These are phyloP conservation scores for Thielaviopsis musarum DNA, from an alignment of 2,329 filamentous ascomycete genomes.

Conservation along the genomic window DNA sequence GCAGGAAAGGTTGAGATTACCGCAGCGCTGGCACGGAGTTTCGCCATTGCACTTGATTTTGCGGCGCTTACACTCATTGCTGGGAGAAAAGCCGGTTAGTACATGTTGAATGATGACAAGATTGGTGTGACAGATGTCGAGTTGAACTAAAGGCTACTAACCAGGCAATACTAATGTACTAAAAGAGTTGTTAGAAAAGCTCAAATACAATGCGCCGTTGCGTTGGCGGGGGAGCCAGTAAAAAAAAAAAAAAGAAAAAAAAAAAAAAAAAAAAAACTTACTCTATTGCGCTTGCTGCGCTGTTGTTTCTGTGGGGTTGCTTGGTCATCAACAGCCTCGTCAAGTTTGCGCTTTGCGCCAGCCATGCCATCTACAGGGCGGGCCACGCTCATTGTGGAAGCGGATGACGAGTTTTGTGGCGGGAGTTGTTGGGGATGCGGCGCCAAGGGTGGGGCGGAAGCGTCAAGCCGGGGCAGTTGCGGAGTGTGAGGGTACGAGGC, in stretches of 20 bases:
- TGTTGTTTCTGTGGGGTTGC: conserved; percentile 28
- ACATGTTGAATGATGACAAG: conserved; percentile 1
- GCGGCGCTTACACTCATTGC: conserved; percentile 58
- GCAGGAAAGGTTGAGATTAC: conserved; percentile 49
- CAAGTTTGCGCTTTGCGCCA: conserved; percentile 19
- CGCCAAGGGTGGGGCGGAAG: neutral
- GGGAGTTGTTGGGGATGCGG: no score
- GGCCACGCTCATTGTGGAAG: no score
- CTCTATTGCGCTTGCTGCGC: conserved; percentile 42
- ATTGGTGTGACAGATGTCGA: neutral
- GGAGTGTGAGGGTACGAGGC: neutral
- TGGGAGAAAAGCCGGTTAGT: conserved; percentile 17
- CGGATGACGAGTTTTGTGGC: no score
- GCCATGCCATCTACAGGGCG: neutral
- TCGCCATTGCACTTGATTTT: conserved; percentile 63
- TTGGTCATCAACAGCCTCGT: conserved; percentile 26
- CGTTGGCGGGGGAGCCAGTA: neutral
- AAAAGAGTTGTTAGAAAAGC: conserved; percentile 4
- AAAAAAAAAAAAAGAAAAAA: no score
- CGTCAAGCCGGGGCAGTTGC: neutral
- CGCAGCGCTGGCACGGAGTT: conserved; percentile 48
- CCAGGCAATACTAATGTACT: conserved; percentile 48
- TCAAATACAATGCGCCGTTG: neutral
- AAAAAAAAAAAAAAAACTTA: conserved; percentile 19
- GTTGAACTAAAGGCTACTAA: conserved; percentile 20